Percentiles rank a stretch among this genome's conserved stretches.
phyloP scores from a whole-genome alignment of 2,329 filamentous ascomycete genomes.

The Emergomyces orientalis region DNA sequence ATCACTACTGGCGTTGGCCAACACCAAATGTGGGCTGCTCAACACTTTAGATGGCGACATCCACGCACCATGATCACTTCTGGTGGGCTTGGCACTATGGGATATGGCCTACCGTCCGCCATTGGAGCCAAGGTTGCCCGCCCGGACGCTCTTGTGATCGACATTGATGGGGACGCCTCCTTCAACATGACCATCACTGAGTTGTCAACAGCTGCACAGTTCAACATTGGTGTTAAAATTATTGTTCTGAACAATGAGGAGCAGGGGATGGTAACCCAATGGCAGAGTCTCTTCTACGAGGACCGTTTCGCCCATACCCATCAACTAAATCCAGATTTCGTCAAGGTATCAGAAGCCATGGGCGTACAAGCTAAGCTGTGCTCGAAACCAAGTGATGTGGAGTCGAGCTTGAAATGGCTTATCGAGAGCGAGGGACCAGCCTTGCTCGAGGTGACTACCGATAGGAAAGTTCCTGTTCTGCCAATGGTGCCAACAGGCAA shows the following conservation, averaged over 20 bases:
- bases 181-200: conserved; percentile 99
- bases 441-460: conserved; percentile 82
- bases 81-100: conserved; percentile 92
- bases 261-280: conserved; percentile 97
- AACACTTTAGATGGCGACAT: conserved; percentile 90
- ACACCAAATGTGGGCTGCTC: conserved; percentile 97
- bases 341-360: conserved; percentile 89
- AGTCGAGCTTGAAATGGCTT: conserved; percentile 75
- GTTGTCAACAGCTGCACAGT: conserved; percentile 84
- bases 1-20: conserved; percentile 93
- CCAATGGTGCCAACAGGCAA: conserved; percentile 91
- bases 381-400: conserved; percentile 64
- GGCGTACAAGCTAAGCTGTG: conserved; percentile 65
- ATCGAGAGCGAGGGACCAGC: conserved; percentile 85
- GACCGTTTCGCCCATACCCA: conserved; percentile 88
- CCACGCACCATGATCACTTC: conserved; percentile 94
- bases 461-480: conserved; percentile 71
- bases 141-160: conserved; percentile 76
- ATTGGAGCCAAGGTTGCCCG: conserved; percentile 88
- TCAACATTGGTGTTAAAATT: conserved; percentile 93
- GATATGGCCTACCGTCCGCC: conserved; percentile 84
- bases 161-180: conserved; percentile 96
- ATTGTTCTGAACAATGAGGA: conserved; percentile 95
- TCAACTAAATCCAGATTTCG: conserved; percentile 91
- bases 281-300: conserved; percentile 96